phyloP scores from a whole-genome alignment of 2,329 filamentous ascomycete genomes.

The Leptoxyphium fumago region DNA sequence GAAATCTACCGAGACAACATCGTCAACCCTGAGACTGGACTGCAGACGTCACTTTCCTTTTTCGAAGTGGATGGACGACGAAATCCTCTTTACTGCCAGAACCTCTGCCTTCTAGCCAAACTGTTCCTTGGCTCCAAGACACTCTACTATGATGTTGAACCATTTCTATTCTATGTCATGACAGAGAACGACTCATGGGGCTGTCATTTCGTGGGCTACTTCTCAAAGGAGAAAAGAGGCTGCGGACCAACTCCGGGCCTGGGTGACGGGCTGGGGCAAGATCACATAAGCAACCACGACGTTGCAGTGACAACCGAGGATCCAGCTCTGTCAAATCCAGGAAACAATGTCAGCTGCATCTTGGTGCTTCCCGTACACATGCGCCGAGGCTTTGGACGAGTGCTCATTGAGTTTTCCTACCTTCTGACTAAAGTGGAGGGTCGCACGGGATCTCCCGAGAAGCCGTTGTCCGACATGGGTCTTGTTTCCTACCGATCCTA shows the following conservation, averaged over 20 bases:
- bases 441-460: slow-evolving; percentile 92
- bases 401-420: slow-evolving; percentile 97
- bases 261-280: background rate
- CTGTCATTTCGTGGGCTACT: slow-evolving; percentile 97
- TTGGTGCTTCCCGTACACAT: slow-evolving; percentile 91
- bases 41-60: slow-evolving; percentile 45
- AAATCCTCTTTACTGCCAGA: slow-evolving; percentile 97
- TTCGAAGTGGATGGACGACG: slow-evolving; percentile 97
- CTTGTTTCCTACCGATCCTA: slow-evolving; percentile 95
- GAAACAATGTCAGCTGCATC: slow-evolving; percentile 94
- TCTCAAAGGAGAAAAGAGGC: slow-evolving; percentile 86
- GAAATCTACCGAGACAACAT: slow-evolving; percentile 90
- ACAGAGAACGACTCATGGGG: slow-evolving; percentile 84
- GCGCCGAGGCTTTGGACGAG: slow-evolving; percentile 89
- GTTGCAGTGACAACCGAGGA: slow-evolving; percentile 8
- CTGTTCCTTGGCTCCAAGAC: slow-evolving; percentile 98
- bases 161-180: slow-evolving; percentile 93
- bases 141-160: slow-evolving; percentile 93
- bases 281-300: slow-evolving; percentile 7
- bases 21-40: slow-evolving; percentile 32
- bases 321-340: slow-evolving; percentile 17
- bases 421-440: slow-evolving; percentile 82
- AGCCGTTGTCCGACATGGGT: slow-evolving; percentile 95
- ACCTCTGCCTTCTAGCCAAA: slow-evolving; percentile 88
- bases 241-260: slow-evolving; percentile 40